These are phyloP conservation scores for Echria macrotheca DNA, from an alignment of 495 filamentous ascomycete genomes.

Conservation along the genomic window DNA sequence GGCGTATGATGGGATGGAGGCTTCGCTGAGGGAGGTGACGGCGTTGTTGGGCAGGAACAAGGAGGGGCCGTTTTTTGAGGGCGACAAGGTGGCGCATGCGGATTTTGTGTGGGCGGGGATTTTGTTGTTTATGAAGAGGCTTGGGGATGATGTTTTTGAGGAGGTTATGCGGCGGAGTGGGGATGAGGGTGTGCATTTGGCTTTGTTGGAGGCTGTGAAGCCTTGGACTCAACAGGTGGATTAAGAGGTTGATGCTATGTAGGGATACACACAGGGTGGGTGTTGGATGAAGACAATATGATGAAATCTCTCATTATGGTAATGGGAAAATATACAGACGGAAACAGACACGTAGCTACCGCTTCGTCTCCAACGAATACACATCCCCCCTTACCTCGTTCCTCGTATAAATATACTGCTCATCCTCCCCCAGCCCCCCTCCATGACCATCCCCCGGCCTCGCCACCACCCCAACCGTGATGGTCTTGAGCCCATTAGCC, in stretches of 20 bases:
- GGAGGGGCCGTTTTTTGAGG: conserved; percentile 46
- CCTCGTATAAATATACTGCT: too few relatives aligned
- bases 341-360: too few relatives aligned
- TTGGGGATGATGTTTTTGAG: conserved; percentile 29
- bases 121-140: conserved; percentile 28
- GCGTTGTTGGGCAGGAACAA: conserved; percentile 42
- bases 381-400: too few relatives aligned
- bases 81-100: conserved; percentile 30
- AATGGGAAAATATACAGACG: too few relatives aligned
- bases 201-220: conserved; percentile 35
- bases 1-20: conserved; percentile 34
- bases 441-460: background rate
- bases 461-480: background rate
- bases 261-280: background rate
- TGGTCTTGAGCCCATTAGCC: conserved; percentile 1
- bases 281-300: background rate
- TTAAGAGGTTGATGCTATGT: conserved; percentile 6
- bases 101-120: conserved; percentile 40
- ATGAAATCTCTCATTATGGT: too few relatives aligned
- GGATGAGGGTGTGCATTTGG: conserved; percentile 28
- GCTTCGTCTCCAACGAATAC: too few relatives aligned
- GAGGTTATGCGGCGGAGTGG: conserved; percentile 30
- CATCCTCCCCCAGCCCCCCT: too few relatives aligned
- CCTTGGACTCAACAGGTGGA: conserved; percentile 31
- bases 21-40: conserved; percentile 36